Percentiles rank a stretch among this genome's conserved stretches.
phyloP scores from a whole-genome alignment of 805 yeast species.

The Lipomyces lipofer region DNA sequence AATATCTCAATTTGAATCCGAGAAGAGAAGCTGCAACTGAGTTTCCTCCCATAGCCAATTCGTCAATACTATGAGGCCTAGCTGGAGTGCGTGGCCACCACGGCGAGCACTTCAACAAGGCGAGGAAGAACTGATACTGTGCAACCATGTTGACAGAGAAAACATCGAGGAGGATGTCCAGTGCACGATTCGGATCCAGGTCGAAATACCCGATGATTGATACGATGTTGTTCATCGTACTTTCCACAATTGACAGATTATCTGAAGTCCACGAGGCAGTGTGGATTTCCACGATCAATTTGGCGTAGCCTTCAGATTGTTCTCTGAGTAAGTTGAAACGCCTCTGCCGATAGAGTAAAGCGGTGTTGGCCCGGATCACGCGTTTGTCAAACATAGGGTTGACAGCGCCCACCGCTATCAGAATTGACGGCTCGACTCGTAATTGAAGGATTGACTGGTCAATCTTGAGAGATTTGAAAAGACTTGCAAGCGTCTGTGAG shows the following conservation, averaged over 20 bases:
- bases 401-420: constrained; percentile 13
- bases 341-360: constrained; percentile 49
- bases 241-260: constrained; percentile 38
- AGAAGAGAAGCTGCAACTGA: constrained; percentile 55
- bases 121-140: constrained; percentile 50
- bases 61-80: neutral
- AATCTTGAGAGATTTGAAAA: constrained; percentile 31
- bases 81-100: constrained; percentile 63
- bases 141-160: constrained; percentile 47
- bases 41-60: constrained; percentile 52
- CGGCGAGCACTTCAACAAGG: constrained; percentile 52
- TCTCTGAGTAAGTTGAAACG: constrained; percentile 71
- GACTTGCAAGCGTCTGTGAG: constrained; percentile 13
- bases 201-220: constrained; percentile 70
- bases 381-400: constrained; percentile 41
- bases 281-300: constrained; percentile 42
- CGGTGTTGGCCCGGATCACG: constrained; percentile 45
- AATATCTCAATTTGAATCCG: constrained; percentile 46
- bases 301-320: constrained; percentile 75
- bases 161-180: constrained; percentile 62
- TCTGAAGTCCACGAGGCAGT: constrained; percentile 24
- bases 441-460: constrained; percentile 32
- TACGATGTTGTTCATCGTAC: constrained; percentile 51
- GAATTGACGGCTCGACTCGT: constrained; percentile 33
- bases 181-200: constrained; percentile 68